phyloP scores from a whole-genome alignment of 495 filamentous ascomycete genomes.

The Hypoxylon lienhwacheense region DNA sequence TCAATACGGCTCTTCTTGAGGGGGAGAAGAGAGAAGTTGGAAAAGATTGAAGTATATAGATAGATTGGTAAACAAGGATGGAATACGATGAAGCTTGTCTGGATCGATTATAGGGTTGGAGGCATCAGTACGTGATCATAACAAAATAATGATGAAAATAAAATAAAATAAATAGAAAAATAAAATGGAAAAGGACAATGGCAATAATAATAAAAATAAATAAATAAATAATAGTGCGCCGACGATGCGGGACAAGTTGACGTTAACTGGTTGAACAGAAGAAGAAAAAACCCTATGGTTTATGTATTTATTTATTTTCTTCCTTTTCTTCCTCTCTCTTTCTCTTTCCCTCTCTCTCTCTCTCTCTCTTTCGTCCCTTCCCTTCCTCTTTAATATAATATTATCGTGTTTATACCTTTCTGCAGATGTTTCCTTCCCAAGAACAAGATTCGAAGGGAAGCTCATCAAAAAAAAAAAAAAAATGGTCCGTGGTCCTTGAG shows the following conservation, averaged over 20 bases:
- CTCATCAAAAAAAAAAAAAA: no score
- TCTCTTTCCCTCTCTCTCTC: no score
- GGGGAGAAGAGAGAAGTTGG: no score
- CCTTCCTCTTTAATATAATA: constrained; percentile 9
- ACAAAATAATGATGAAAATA: constrained; percentile 3
- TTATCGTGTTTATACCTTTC: no score
- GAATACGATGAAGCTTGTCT: no score
- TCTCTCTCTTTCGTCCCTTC: constrained; percentile 15
- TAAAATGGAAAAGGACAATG: not conserved
- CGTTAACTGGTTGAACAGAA: constrained; percentile 2
- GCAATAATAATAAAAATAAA: not conserved
- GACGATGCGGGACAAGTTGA: constrained; percentile 10
- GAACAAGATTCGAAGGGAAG: constrained; percentile 20
- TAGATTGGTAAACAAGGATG: not conserved
- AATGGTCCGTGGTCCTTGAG: constrained; percentile 9
- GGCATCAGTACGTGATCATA: not conserved
- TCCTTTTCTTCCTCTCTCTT: no score
- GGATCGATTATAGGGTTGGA: no score
- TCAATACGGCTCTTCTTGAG: no score
- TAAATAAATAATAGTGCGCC: constrained; percentile 10
- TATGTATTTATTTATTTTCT: no score
- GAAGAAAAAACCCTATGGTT: no score
- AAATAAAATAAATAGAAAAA: not conserved
- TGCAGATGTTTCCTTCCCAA: constrained; percentile 9
- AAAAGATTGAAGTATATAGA: constrained; percentile 16